Percentiles rank a stretch among this genome's conserved stretches.
Evolutionary conservation across 495 filamentous ascomycete genomes (phyloP).

Genomic region (Thermothielavioides terrestris): DNA sequence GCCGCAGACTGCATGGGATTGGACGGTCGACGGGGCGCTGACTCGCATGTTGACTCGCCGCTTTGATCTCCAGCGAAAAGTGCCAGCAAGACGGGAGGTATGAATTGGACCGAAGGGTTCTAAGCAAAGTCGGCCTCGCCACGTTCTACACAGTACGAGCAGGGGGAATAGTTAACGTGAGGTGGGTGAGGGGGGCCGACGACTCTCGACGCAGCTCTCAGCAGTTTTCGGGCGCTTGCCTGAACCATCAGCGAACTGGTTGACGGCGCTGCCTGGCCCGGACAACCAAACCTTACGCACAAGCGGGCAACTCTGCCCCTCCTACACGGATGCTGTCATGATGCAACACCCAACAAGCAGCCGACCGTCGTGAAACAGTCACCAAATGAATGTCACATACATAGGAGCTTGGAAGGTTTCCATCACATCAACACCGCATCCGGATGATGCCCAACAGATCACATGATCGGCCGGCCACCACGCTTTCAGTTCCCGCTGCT

Average conservation of each 20-base stretch:
- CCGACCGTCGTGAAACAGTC: not conserved
- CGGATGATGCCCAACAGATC: too few relatives aligned
- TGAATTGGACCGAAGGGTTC: too few relatives aligned
- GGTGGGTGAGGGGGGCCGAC: too few relatives aligned
- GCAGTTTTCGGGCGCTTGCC: not conserved
- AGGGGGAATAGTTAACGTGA: too few relatives aligned
- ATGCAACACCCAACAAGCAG: constrained; percentile 6
- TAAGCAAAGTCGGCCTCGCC: too few relatives aligned
- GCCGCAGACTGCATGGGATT: not conserved
- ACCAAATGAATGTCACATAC: not conserved
- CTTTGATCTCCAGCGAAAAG: too few relatives aligned
- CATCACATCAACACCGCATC: too few relatives aligned
- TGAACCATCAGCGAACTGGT: not conserved
- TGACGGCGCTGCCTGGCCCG: not conserved
- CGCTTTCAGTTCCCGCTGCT: not conserved
- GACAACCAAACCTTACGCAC: too few relatives aligned
- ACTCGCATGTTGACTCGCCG: not conserved
- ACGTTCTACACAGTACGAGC: too few relatives aligned
- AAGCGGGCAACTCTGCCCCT: constrained; percentile 7
- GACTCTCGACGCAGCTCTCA: too few relatives aligned
- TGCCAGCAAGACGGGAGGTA: too few relatives aligned
- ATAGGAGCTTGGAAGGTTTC: too few relatives aligned
- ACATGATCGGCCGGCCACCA: not conserved
- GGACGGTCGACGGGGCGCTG: not conserved
- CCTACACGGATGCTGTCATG: constrained; percentile 16